Evolutionary conservation across 106 monocot genomes (phyloP).

Genomic region (Acorus gramineus): DNA sequence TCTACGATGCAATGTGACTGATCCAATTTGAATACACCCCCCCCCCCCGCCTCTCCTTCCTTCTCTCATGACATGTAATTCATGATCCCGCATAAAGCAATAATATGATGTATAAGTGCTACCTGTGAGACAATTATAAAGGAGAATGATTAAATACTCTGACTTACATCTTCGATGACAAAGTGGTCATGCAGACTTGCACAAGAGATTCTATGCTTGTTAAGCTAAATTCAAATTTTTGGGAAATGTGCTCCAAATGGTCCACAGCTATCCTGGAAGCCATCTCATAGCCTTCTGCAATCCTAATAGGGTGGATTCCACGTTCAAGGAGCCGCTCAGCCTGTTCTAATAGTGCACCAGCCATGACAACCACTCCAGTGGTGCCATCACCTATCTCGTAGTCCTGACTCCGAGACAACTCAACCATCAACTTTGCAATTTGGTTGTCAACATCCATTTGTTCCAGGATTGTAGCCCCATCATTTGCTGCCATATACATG

Average conservation of each 20-base stretch:
- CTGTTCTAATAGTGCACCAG: neutral
- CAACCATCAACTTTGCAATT: neutral
- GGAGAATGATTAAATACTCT: neutral
- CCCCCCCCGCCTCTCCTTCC: too few species aligned
- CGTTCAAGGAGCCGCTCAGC: conserved; percentile 23
- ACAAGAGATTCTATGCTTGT: conserved; percentile 67
- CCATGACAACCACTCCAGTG: neutral
- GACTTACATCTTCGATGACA: conserved; percentile 90
- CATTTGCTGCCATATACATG: conserved; percentile 47
- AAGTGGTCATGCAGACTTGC: conserved; percentile 78
- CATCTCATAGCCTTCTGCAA: conserved; percentile 94
- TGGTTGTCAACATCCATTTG: neutral
- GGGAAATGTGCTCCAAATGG: conserved; percentile 70
- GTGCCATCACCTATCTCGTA: neutral
- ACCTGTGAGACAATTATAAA: too few species aligned
- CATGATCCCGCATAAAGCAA: too few species aligned
- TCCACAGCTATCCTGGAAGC: conserved; percentile 83
- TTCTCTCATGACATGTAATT: too few species aligned
- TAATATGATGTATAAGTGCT: too few species aligned
- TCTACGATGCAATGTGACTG: too few species aligned
- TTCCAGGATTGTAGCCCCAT: conserved; percentile 71
- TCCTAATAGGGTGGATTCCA: conserved; percentile 86
- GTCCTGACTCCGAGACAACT: neutral
- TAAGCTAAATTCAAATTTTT: conserved; percentile 63
- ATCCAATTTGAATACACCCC: too few species aligned